phyloP scores from a whole-genome alignment of 225 moss, liverwort and hornwort species.

The Takakia lepidozioides region DNA sequence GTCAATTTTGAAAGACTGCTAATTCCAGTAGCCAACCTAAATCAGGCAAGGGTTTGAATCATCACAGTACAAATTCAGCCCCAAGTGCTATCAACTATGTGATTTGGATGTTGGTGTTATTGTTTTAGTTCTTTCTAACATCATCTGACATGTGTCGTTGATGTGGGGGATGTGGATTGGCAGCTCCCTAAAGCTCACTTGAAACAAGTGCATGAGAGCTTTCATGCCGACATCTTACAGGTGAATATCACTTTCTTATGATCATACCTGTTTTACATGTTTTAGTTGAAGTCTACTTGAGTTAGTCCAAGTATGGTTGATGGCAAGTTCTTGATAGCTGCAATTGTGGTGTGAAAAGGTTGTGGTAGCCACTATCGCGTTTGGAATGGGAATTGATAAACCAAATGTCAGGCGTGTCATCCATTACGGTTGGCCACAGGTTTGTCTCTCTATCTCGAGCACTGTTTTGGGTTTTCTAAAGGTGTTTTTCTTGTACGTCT shows the following conservation, averaged over 20 bases:
- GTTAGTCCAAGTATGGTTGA: background rate
- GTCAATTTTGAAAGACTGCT: too few relatives aligned
- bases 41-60: too few relatives aligned
- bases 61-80: too few relatives aligned
- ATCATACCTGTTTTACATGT: too few relatives aligned
- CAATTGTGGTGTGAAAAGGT: conserved; percentile 44
- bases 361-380: conserved; percentile 62
- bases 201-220: conserved; percentile 59
- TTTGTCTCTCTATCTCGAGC: conserved; percentile 3
- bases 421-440: conserved; percentile 74
- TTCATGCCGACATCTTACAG: conserved; percentile 58
- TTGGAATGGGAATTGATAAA: conserved; percentile 77
- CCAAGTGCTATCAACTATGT: too few relatives aligned
- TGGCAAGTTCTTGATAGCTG: too few relatives aligned
- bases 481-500: background rate
- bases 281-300: too few relatives aligned
- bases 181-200: conserved; percentile 66
- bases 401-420: conserved; percentile 56
- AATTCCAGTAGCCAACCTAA: too few relatives aligned
- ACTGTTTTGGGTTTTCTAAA: background rate
- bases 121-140: background rate
- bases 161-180: background rate
- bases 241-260: too few relatives aligned
- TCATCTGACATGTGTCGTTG: background rate
- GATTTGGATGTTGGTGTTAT: too few relatives aligned